Percentiles rank a stretch among this genome's conserved stretches.
phyloP scores from a whole-genome alignment of 2,329 filamentous ascomycete species.

The Microthyrium microscopicum region DNA sequence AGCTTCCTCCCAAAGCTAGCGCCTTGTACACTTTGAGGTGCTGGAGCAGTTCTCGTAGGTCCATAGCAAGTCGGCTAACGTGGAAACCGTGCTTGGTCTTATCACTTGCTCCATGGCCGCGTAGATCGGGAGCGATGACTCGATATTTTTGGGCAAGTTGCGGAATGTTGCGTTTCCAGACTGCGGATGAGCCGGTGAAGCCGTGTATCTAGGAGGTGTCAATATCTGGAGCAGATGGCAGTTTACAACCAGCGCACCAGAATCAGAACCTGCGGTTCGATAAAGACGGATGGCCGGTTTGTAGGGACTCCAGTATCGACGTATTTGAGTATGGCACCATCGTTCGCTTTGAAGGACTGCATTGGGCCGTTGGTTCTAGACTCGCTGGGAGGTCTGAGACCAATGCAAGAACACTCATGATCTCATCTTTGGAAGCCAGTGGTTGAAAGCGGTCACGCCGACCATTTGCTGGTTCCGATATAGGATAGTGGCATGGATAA shows the following conservation, averaged over 20 bases:
- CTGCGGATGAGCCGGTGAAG: constrained; percentile 29
- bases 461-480: no score
- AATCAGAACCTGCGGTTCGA: neutral
- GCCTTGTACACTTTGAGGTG: constrained; percentile 9
- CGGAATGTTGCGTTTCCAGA: constrained; percentile 30
- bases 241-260: neutral
- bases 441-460: no score
- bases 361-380: no score
- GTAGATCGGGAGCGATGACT: constrained; percentile 40
- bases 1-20: neutral
- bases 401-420: no score
- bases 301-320: neutral
- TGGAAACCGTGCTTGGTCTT: constrained; percentile 15
- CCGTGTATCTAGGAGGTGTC: constrained; percentile 28
- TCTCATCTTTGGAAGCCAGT: no score
- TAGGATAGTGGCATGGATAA: no score
- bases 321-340: neutral
- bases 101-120: constrained; percentile 14
- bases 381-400: no score
- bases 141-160: constrained; percentile 25
- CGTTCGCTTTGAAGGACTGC: constrained; percentile 3
- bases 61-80: constrained; percentile 15
- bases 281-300: neutral
- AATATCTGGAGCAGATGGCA: neutral
- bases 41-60: constrained; percentile 14